Conservation (phyloP, 768 basidiomycete species). For the Pisolithus albus region DNA sequence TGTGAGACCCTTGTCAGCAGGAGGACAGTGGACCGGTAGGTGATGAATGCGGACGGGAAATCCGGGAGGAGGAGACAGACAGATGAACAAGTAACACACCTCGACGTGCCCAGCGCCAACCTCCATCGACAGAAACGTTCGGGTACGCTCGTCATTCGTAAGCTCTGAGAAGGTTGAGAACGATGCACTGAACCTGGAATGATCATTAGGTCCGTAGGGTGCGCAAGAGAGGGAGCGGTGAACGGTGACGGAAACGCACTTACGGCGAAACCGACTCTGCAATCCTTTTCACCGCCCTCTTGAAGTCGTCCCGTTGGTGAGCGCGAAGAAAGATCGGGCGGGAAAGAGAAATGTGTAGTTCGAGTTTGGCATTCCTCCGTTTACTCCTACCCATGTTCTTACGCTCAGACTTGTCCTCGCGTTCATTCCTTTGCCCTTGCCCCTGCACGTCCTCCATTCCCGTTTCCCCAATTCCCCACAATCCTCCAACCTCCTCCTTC, state of each 20-base stretch:
- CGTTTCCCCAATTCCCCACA: conserved; percentile 21
- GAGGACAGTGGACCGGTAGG: too few species aligned
- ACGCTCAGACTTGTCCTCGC: not conserved
- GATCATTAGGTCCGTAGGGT: not conserved
- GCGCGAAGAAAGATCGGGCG: conserved; percentile 73
- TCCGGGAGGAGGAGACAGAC: not conserved
- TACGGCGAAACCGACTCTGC: conserved; percentile 34
- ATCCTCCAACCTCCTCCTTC: conserved; percentile 33
- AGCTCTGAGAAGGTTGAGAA: conserved; percentile 68
- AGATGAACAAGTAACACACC: conserved; percentile 36
- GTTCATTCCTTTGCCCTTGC: not conserved
- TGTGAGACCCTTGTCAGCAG: not conserved
- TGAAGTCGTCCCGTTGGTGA: conserved; percentile 73
- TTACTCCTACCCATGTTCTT: conserved; percentile 10
- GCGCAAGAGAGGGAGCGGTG: not conserved
- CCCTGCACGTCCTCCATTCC: not conserved
- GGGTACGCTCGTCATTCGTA: conserved; percentile 71
- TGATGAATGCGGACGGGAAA: not conserved
- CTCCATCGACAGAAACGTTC: conserved; percentile 76
- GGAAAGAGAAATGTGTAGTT: conserved; percentile 82
- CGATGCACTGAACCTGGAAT: conserved; percentile 58
- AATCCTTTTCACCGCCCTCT: conserved; percentile 47
- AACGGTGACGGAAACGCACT: conserved; percentile 32
- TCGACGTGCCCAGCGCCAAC: conserved; percentile 78
- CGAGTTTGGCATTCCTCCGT: conserved; percentile 13